phyloP scores from a whole-genome alignment of 2,329 filamentous ascomycete genomes.

The Thielaviopsis euricoi region DNA sequence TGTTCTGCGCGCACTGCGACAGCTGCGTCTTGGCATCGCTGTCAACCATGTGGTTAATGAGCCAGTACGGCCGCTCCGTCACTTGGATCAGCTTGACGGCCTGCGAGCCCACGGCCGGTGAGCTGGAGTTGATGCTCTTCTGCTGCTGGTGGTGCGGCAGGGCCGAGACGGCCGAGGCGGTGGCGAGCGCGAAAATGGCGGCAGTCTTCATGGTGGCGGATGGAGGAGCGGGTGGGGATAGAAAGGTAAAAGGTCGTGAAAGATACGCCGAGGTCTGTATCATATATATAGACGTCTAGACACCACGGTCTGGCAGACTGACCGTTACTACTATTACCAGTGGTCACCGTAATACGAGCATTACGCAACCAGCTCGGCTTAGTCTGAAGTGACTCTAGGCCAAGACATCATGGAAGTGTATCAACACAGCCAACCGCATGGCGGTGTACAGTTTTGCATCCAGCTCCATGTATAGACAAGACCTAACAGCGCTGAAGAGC shows the following conservation, averaged over 20 bases:
- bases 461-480: no score
- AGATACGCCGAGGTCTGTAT: no score
- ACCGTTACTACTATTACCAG: no score
- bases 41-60: slow-evolving; percentile 45
- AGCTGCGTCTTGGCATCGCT: slow-evolving; percentile 43
- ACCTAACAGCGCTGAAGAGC: no score
- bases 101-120: slow-evolving; percentile 7
- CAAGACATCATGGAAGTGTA: no score
- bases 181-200: background rate
- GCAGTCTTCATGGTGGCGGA: background rate
- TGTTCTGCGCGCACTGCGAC: slow-evolving; percentile 36
- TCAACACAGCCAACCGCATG: no score
- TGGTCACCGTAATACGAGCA: no score
- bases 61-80: slow-evolving; percentile 47
- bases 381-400: no score
- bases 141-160: background rate
- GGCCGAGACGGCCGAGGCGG: background rate
- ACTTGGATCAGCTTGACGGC: slow-evolving; percentile 36
- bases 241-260: background rate
- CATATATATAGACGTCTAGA: no score
- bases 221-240: slow-evolving; percentile 1
- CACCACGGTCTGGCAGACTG: no score
- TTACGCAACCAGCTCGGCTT: no score
- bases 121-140: background rate
- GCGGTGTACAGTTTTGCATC: no score